Conservation (phyloP, 768 basidiomycete genomes). For the Coprinellus aureogranulatus region DNA sequence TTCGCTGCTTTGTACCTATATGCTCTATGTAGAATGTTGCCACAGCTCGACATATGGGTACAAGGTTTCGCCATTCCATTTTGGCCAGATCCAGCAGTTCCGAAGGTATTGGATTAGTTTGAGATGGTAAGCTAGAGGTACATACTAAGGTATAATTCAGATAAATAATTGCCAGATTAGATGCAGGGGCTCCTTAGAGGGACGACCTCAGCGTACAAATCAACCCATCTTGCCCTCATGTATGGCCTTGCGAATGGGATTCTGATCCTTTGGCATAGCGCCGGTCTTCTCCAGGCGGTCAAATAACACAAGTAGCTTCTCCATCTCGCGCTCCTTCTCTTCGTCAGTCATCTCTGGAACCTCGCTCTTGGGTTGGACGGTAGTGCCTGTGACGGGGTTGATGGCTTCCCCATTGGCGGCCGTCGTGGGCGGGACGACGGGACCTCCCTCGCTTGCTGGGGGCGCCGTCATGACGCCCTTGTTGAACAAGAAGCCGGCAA, state of each 20-base stretch:
- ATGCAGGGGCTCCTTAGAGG: neutral
- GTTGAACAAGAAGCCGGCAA: slow-evolving; percentile 90
- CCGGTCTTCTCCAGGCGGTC: slow-evolving; percentile 82
- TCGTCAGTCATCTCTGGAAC: slow-evolving; percentile 80
- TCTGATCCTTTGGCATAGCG: slow-evolving; percentile 59
- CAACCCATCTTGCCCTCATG: slow-evolving; percentile 32
- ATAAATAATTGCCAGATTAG: neutral
- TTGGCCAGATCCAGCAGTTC: too few relatives aligned
- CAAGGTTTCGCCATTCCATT: too few relatives aligned
- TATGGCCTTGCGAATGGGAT: slow-evolving; percentile 72
- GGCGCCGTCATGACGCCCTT: slow-evolving; percentile 79
- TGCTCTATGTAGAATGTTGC: neutral
- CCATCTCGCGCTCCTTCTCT: slow-evolving; percentile 92
- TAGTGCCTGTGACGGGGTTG: slow-evolving; percentile 87
- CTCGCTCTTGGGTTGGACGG: slow-evolving; percentile 37
- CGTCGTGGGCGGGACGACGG: slow-evolving; percentile 32
- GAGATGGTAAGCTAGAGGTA: neutral
- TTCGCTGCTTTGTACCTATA: neutral
- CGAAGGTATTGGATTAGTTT: slow-evolving; percentile 2
- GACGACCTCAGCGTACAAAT: neutral
- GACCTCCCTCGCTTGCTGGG: slow-evolving; percentile 26
- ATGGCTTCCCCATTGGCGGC: slow-evolving; percentile 46
- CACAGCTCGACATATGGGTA: too few relatives aligned
- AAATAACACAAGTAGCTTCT: slow-evolving; percentile 88
- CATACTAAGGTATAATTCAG: slow-evolving; percentile 9